phyloP scores from a whole-genome alignment of 345 rosid genomes.

The Chamaenerion angustifolium region DNA sequence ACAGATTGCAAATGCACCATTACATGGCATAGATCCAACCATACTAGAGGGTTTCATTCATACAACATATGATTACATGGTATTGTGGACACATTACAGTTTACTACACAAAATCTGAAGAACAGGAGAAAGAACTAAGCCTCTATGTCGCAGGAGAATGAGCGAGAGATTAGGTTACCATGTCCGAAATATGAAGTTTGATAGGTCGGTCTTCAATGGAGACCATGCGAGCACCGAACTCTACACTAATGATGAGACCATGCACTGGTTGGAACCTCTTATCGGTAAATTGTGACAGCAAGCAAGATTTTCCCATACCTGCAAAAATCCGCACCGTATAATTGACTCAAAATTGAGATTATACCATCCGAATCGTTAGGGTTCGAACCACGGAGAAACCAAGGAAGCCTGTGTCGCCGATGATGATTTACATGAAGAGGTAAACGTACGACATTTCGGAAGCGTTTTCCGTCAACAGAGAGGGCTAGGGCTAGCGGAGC shows the following conservation, averaged over 20 bases:
- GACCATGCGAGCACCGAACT: constrained; percentile 74
- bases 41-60: too few relatives aligned
- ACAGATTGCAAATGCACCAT: too few relatives aligned
- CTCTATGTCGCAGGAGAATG: neutral
- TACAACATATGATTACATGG: too few relatives aligned
- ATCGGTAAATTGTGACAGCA: constrained; percentile 55
- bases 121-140: neutral
- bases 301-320: constrained; percentile 68
- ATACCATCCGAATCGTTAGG: neutral
- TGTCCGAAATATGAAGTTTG: constrained; percentile 73
- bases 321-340: constrained; percentile 1
- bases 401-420: constrained; percentile 37
- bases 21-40: too few relatives aligned
- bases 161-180: constrained; percentile 15
- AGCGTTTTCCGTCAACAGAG: neutral
- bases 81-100: too few relatives aligned
- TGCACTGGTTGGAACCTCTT: constrained; percentile 75
- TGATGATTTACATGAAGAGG: constrained; percentile 60
- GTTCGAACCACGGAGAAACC: neutral
- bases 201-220: constrained; percentile 44
- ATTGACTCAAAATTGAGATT: neutral
- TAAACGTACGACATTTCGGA: constrained; percentile 48
- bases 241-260: constrained; percentile 61
- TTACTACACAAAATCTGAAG: too few relatives aligned
- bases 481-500: neutral